phyloP scores from a whole-genome alignment of 495 filamentous ascomycete species.

The Annulohypoxylon bovei region DNA sequence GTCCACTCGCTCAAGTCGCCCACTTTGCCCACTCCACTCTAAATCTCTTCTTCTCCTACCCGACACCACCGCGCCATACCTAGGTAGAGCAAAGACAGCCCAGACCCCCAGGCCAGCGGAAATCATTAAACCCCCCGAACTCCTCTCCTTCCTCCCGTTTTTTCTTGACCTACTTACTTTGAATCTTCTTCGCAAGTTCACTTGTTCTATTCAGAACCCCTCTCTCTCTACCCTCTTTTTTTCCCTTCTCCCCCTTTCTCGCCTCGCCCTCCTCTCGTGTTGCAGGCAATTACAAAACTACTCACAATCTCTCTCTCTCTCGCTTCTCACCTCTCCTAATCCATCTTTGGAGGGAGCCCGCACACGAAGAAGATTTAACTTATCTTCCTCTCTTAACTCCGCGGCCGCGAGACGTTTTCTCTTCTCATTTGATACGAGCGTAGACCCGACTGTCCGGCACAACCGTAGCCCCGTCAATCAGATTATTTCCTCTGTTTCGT shows the following conservation, averaged over 20 bases:
- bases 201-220: slow-evolving; percentile 49
- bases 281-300: slow-evolving; percentile 44
- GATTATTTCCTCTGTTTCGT: slow-evolving; percentile 47
- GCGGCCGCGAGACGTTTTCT: slow-evolving; percentile 44
- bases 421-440: slow-evolving; percentile 44
- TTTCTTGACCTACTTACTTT: slow-evolving; percentile 46
- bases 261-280: slow-evolving; percentile 43
- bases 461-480: slow-evolving; percentile 43
- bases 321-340: slow-evolving; percentile 20
- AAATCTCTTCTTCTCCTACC: slow-evolving; percentile 44
- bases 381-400: slow-evolving; percentile 33
- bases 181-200: slow-evolving; percentile 45
- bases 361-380: slow-evolving; percentile 24
- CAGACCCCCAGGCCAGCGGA: slow-evolving; percentile 41
- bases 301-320: slow-evolving; percentile 9
- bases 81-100: slow-evolving; percentile 5
- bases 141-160: slow-evolving; percentile 39
- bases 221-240: slow-evolving; percentile 38
- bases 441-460: slow-evolving; percentile 50
- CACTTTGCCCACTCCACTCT: slow-evolving; percentile 35
- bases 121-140: slow-evolving; percentile 51
- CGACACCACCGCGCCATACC: slow-evolving; percentile 36
- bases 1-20: not conserved
- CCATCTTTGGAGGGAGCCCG: slow-evolving; percentile 19
- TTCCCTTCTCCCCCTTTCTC: slow-evolving; percentile 32